Conservation (phyloP, 768 basidiomycete species). For the Leucocoprinus birnbaumii region DNA sequence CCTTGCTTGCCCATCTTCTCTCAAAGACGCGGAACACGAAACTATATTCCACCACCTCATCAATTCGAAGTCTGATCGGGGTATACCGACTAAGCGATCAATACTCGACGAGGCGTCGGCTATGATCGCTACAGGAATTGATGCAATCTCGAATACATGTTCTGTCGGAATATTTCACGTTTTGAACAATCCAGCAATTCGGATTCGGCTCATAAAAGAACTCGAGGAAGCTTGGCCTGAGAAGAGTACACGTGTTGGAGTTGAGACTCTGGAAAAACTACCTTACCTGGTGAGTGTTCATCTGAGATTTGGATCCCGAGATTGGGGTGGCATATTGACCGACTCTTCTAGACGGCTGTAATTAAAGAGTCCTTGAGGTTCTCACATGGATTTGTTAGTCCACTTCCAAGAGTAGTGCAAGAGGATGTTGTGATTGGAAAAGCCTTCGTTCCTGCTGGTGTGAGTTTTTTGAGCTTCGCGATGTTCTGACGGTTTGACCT, state of each 20-base stretch:
- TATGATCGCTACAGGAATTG: slow-evolving; percentile 33
- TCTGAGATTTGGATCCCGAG: neutral
- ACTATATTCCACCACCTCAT: neutral
- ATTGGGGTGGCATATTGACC: neutral
- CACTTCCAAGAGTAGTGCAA: slow-evolving; percentile 37
- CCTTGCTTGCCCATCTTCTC: too few species aligned
- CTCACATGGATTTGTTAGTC: slow-evolving; percentile 33
- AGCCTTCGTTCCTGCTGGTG: slow-evolving; percentile 32
- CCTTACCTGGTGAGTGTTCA: slow-evolving; percentile 38
- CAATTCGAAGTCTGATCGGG: neutral
- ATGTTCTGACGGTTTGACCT: too few species aligned
- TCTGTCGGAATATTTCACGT: slow-evolving; percentile 33
- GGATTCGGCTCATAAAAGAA: slow-evolving; percentile 25
- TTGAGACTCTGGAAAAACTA: slow-evolving; percentile 38
- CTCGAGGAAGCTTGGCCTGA: slow-evolving; percentile 33
- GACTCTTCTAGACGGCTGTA: slow-evolving; percentile 35
- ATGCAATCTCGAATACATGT: slow-evolving; percentile 39
- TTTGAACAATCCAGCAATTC: slow-evolving; percentile 26
- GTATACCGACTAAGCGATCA: neutral
- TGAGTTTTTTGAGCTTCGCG: slow-evolving; percentile 16
- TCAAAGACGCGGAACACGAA: too few species aligned
- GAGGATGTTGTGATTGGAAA: slow-evolving; percentile 32
- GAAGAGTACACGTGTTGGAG: slow-evolving; percentile 21
- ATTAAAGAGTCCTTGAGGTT: slow-evolving; percentile 45
- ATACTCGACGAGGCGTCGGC: neutral